Conservation (phyloP, 306 rosid species). For the Quercus variabilis region DNA sequence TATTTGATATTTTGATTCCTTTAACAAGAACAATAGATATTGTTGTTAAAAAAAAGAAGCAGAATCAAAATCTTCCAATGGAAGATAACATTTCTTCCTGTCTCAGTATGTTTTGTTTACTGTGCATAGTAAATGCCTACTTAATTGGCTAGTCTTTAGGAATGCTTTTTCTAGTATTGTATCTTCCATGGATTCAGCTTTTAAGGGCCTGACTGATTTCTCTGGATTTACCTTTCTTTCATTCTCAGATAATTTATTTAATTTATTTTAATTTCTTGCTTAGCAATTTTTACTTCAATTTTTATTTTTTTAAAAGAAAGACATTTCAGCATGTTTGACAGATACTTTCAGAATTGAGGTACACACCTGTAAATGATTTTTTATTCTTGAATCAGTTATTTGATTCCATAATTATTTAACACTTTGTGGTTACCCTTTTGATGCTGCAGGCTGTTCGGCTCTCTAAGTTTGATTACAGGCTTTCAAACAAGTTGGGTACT, state of each 20-base stretch:
- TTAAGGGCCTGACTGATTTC: neutral
- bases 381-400: neutral
- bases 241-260: neutral
- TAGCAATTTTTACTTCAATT: neutral
- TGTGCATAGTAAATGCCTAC: neutral
- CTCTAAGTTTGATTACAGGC: constrained; percentile 89
- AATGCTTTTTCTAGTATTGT: neutral
- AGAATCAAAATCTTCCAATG: neutral
- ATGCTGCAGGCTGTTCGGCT: constrained; percentile 70
- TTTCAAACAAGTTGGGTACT: constrained; percentile 62
- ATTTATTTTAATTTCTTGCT: neutral
- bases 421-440: neutral
- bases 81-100: neutral
- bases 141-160: neutral
- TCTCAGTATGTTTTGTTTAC: neutral
- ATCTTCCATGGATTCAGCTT: neutral
- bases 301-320: neutral
- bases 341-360: neutral
- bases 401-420: constrained; percentile 9
- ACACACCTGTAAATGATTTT: neutral
- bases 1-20: neutral
- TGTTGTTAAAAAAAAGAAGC: no score
- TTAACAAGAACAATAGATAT: neutral
- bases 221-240: neutral
- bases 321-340: neutral